These are phyloP conservation scores for Fagus sylvatica DNA, from an alignment of 306 rosid genomes.

Conservation along the genomic window DNA sequence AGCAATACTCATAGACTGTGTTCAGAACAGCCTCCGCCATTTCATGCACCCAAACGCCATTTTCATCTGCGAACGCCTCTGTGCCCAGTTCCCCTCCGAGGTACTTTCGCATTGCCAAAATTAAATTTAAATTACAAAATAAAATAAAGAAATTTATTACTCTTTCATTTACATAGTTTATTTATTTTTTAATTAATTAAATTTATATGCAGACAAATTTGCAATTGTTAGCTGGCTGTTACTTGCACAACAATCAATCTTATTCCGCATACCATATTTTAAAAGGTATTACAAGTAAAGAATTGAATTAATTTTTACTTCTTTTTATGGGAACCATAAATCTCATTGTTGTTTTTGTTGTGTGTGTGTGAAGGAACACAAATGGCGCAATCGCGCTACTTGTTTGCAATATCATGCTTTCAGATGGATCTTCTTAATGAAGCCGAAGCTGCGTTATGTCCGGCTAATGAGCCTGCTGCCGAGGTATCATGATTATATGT, in stretches of 20 bases:
- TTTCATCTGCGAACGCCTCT: conserved; percentile 90
- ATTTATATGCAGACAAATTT: conserved; percentile 58
- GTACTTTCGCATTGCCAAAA: conserved; percentile 16
- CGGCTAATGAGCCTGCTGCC: conserved; percentile 72
- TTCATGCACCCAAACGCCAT: conserved; percentile 81
- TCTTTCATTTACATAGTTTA: too few species aligned
- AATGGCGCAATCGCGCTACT: conserved; percentile 97
- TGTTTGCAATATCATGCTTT: conserved; percentile 98
- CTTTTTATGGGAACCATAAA: too few species aligned
- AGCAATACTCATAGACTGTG: conserved; percentile 67
- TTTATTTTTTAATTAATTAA: too few species aligned
- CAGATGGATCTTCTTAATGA: conserved; percentile 90
- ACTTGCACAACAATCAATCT: conserved; percentile 84
- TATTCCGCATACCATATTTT: conserved; percentile 84
- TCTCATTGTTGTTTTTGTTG: conserved; percentile 12
- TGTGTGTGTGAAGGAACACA: conserved; percentile 68
- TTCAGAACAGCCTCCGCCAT: conserved; percentile 80
- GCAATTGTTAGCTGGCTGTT: conserved; percentile 88
- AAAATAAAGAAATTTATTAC: too few species aligned
- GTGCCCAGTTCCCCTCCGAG: conserved; percentile 84
- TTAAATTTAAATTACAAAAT: too few species aligned
- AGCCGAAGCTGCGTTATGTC: conserved; percentile 91
- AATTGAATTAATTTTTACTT: too few species aligned
- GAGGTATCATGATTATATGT: conserved; percentile 53
- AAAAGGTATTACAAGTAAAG: conserved; percentile 55